Evolutionary conservation across 208 protist species (phyloP).

Genomic region (Plasmodiophora brassicae): DNA sequence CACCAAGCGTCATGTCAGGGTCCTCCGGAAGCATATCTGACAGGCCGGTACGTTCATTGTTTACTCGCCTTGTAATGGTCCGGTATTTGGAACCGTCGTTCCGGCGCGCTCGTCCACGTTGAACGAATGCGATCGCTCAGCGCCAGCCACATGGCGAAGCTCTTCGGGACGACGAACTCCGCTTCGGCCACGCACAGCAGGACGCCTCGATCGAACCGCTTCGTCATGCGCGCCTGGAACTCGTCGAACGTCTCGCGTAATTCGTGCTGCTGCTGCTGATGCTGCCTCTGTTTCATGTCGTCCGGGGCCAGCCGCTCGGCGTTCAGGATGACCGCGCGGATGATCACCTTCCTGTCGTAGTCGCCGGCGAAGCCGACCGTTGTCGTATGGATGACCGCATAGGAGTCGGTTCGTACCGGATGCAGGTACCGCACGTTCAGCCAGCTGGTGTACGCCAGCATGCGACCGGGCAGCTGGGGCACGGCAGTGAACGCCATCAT

Average conservation of each 20-base stretch:
- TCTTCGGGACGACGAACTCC: background rate
- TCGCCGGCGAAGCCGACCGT: background rate
- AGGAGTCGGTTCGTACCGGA: background rate
- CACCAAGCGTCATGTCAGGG: too few relatives aligned
- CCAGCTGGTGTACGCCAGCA: background rate
- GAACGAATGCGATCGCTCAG: background rate
- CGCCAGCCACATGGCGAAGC: background rate
- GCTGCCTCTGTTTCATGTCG: background rate
- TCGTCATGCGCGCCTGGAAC: background rate
- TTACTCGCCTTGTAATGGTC: too few relatives aligned
- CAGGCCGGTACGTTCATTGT: too few relatives aligned
- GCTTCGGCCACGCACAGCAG: background rate
- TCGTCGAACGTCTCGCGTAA: background rate
- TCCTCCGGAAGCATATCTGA: too few relatives aligned
- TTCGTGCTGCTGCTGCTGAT: background rate
- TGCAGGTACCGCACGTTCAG: background rate
- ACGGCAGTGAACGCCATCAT: background rate
- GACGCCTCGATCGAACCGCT: background rate
- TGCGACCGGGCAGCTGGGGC: background rate
- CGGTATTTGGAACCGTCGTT: too few relatives aligned
- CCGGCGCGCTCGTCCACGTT: too few relatives aligned
- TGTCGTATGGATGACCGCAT: background rate
- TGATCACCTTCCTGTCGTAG: background rate
- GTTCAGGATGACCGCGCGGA: background rate
- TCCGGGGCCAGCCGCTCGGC: background rate